These are phyloP conservation scores for Chrysosporium keratinophilum DNA, from an alignment of 2,329 filamentous ascomycete species.

Conservation along the genomic window DNA sequence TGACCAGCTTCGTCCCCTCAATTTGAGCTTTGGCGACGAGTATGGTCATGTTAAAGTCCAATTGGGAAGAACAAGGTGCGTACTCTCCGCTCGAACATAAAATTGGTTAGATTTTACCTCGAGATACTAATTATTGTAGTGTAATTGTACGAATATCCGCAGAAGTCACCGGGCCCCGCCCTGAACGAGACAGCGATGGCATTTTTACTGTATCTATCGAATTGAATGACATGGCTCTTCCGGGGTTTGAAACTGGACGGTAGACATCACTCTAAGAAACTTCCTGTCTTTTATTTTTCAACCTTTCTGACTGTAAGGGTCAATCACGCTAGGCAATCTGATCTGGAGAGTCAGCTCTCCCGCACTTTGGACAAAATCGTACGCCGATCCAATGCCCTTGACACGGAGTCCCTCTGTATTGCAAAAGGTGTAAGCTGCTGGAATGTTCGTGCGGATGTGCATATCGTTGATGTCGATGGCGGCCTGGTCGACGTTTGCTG, in stretches of 20 bases:
- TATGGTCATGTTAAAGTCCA: slow-evolving; percentile 81
- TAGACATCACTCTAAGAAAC: slow-evolving; percentile 25
- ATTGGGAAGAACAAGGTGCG: slow-evolving; percentile 79
- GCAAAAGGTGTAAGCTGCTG: slow-evolving; percentile 85
- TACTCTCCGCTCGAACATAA: not conserved
- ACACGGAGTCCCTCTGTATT: slow-evolving; percentile 92
- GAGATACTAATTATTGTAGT: slow-evolving; percentile 38
- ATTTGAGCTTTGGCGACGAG: slow-evolving; percentile 76
- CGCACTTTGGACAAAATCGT: slow-evolving; percentile 88
- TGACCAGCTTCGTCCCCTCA: slow-evolving; percentile 67
- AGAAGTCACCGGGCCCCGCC: slow-evolving; percentile 73
- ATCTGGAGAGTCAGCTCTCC: slow-evolving; percentile 75
- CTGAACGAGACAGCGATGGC: slow-evolving; percentile 88
- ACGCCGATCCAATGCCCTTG: slow-evolving; percentile 79
- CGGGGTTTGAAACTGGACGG: slow-evolving; percentile 76
- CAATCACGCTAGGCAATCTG: slow-evolving; percentile 52
- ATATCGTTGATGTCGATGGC: slow-evolving; percentile 83
- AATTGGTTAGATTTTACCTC: not conserved
- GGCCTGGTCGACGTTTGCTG: slow-evolving; percentile 80
- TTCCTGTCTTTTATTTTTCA: not conserved
- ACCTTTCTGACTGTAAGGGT: not conserved
- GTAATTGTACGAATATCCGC: slow-evolving; percentile 77
- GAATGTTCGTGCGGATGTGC: slow-evolving; percentile 80
- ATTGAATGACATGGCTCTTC: slow-evolving; percentile 82
- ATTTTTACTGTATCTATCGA: slow-evolving; percentile 88